A percentile compares a stretch with the other conserved stretches of the same genome.
Evolutionary conservation across 495 filamentous ascomycete species (phyloP).

Genomic region (Jackrogersella minutella): DNA sequence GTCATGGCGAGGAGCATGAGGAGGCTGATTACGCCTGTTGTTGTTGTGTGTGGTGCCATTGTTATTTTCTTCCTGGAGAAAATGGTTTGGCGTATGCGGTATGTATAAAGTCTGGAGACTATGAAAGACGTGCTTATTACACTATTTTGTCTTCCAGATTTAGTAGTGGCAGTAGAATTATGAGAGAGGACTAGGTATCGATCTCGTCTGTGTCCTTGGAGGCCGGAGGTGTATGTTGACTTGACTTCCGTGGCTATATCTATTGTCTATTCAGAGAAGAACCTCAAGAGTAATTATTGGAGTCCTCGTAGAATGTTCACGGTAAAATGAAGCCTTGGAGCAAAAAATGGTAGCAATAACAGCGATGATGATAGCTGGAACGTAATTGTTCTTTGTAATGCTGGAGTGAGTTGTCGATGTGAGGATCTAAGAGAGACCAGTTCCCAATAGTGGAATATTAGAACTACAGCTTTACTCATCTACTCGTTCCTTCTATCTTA

Average conservation of each 20-base stretch:
- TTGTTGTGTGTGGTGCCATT: conserved; percentile 15
- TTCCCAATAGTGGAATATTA: neutral
- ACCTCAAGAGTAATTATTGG: neutral
- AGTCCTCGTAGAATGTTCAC: conserved; percentile 16
- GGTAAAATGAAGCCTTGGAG: conserved; percentile 12
- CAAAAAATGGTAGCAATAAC: conserved; percentile 10
- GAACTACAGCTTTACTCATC: neutral
- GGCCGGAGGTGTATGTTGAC: neutral
- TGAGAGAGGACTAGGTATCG: neutral
- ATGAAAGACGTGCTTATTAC: neutral
- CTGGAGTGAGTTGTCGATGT: conserved; percentile 19
- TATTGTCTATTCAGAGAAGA: neutral
- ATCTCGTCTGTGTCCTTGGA: neutral
- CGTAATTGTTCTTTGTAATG: conserved; percentile 1
- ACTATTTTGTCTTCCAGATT: neutral
- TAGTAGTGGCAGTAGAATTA: neutral
- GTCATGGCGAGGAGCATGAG: conserved; percentile 3
- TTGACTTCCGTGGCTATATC: neutral
- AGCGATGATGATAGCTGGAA: conserved; percentile 17
- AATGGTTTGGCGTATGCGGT: neutral
- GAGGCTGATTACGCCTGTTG: conserved; percentile 1
- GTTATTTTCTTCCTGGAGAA: neutral
- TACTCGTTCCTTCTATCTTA: neutral
- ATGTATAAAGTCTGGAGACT: neutral
- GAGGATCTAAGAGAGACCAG: neutral